Percentiles rank a stretch among this genome's conserved stretches.
These are phyloP conservation scores for Fusarium austroafricanum DNA, from an alignment of 2,329 filamentous ascomycete genomes.

Conservation along the genomic window DNA sequence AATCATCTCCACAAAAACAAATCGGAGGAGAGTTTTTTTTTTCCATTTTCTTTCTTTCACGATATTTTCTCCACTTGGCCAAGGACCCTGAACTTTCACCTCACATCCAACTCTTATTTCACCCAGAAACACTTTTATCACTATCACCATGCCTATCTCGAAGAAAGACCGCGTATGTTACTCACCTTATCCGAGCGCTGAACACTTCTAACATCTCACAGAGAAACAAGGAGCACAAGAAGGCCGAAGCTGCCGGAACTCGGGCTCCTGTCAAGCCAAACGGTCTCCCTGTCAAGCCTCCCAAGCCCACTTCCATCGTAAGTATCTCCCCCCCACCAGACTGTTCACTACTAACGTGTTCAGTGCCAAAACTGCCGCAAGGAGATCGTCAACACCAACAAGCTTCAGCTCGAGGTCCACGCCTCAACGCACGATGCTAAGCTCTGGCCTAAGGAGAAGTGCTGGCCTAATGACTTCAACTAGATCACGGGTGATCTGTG, in stretches of 20 bases:
- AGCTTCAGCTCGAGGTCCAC: slow-evolving; percentile 64
- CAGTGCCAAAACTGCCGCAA: slow-evolving; percentile 64
- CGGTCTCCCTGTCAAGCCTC: slow-evolving; percentile 65
- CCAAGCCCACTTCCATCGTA: slow-evolving; percentile 55
- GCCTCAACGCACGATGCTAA: slow-evolving; percentile 62
- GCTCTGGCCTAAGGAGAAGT: slow-evolving; percentile 68
- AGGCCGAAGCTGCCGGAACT: slow-evolving; percentile 65
- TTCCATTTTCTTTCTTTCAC: slow-evolving; percentile 15
- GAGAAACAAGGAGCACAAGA: slow-evolving; percentile 66
- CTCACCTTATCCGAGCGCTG: no score
- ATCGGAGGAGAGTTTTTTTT: slow-evolving; percentile 34
- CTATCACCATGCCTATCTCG: slow-evolving; percentile 45
- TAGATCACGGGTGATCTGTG: background rate
- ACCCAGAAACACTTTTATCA: background rate
- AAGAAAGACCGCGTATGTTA: slow-evolving; percentile 43
- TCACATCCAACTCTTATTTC: background rate
- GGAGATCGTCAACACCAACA: slow-evolving; percentile 64
- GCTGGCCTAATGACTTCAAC: slow-evolving; percentile 64
- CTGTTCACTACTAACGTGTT: background rate
- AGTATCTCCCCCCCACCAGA: background rate
- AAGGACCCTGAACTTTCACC: slow-evolving; percentile 16
- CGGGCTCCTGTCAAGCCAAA: slow-evolving; percentile 65
- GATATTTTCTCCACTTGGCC: background rate
- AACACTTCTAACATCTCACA: slow-evolving; percentile 38
- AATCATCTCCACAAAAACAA: slow-evolving; percentile 1